These are phyloP conservation scores for Apiospora koreana DNA, from an alignment of 2,329 filamentous ascomycete genomes.

Conservation along the genomic window DNA sequence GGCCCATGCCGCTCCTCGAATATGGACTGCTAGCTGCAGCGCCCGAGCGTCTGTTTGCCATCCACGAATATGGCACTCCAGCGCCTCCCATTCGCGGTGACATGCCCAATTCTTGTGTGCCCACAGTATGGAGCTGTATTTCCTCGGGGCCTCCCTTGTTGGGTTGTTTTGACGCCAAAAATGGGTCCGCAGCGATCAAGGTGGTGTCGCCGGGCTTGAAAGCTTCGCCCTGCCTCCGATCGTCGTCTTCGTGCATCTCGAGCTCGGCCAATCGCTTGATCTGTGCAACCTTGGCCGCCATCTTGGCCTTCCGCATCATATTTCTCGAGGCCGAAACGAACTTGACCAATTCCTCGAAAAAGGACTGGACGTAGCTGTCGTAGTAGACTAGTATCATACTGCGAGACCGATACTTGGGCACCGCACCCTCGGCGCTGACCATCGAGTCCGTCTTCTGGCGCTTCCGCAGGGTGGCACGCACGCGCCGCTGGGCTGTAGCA, in stretches of 20 bases:
- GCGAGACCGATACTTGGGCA: conserved; percentile 65
- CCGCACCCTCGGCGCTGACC: conserved; percentile 47
- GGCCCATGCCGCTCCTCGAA: conserved; percentile 8
- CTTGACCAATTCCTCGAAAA: conserved; percentile 81
- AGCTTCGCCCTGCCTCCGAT: conserved; percentile 15
- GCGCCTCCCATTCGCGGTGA: conserved; percentile 21
- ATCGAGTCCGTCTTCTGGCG: conserved; percentile 54
- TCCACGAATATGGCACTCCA: neutral
- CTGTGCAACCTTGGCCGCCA: conserved; percentile 73
- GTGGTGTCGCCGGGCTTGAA: conserved; percentile 22
- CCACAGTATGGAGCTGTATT: conserved; percentile 37
- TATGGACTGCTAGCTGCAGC: neutral
- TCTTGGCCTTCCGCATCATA: conserved; percentile 82
- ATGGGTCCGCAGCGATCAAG: conserved; percentile 24
- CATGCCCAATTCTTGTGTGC: conserved; percentile 32
- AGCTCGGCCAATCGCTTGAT: conserved; percentile 62
- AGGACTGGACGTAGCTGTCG: conserved; percentile 80
- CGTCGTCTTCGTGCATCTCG: conserved; percentile 54
- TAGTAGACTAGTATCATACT: conserved; percentile 89
- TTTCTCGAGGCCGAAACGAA: conserved; percentile 80
- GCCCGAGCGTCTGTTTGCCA: neutral
- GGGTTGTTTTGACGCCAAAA: conserved; percentile 15
- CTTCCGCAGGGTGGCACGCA: conserved; percentile 50
- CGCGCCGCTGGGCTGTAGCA: conserved; percentile 46
- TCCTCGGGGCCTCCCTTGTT: conserved; percentile 31